A percentile compares a stretch with the other conserved stretches of the same genome.
Conservation (phyloP, 345 rosid genomes). For the Citrus hindsii region DNA sequence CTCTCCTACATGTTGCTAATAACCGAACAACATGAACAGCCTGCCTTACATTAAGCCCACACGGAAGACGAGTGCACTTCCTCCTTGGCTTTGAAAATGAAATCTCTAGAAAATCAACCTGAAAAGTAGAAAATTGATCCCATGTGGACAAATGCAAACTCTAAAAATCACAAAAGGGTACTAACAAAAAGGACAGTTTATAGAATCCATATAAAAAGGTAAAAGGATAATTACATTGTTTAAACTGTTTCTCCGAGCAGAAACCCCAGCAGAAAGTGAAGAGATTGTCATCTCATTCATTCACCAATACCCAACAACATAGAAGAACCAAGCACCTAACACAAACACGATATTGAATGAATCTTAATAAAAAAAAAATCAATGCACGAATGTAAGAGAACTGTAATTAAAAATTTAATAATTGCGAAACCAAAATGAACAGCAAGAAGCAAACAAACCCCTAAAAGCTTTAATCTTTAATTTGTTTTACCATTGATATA, state of each 20-base stretch:
- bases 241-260: background rate
- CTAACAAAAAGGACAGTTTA: background rate
- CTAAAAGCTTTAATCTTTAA: background rate
- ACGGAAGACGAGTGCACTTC: conserved; percentile 18
- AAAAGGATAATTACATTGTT: conserved; percentile 9
- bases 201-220: background rate
- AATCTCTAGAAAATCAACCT: conserved; percentile 32
- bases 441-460: background rate
- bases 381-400: background rate
- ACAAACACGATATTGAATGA: background rate
- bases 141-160: background rate
- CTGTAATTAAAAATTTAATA: background rate
- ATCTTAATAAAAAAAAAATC: background rate
- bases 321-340: background rate
- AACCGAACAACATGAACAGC: conserved; percentile 9
- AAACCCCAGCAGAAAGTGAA: conserved; percentile 7
- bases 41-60: conserved; percentile 11
- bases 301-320: background rate
- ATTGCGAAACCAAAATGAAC: background rate
- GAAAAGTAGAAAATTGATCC: conserved; percentile 1
- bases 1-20: conserved; percentile 11
- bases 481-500: background rate
- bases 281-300: conserved; percentile 17
- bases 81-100: conserved; percentile 21
- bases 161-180: background rate